These are phyloP conservation scores for Exophiala alcalophila DNA, from an alignment of 2,329 filamentous ascomycete species.

Conservation along the genomic window DNA sequence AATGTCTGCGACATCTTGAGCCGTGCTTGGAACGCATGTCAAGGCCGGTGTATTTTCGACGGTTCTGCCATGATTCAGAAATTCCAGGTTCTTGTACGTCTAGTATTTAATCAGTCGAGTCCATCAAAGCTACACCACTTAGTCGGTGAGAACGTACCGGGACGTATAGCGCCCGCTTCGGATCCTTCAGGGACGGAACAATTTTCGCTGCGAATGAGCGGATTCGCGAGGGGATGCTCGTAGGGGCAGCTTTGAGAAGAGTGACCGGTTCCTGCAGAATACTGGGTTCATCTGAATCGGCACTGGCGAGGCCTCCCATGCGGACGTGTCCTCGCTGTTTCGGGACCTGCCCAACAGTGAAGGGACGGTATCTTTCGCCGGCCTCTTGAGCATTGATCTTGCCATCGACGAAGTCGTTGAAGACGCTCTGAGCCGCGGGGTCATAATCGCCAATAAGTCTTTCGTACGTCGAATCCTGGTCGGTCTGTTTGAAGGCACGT, in stretches of 20 bases:
- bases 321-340: constrained; percentile 12
- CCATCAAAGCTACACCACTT: not conserved
- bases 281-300: constrained; percentile 14
- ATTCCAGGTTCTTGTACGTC: constrained; percentile 24
- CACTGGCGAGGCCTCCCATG: constrained; percentile 11
- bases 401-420: constrained; percentile 26
- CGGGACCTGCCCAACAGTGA: constrained; percentile 8
- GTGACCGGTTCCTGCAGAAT: constrained; percentile 15
- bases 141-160: constrained; percentile 11
- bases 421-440: constrained; percentile 18
- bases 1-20: constrained; percentile 24
- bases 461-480: constrained; percentile 23
- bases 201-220: constrained; percentile 16
- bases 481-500: constrained; percentile 21
- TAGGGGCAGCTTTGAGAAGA: constrained; percentile 17
- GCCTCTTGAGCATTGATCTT: constrained; percentile 24
- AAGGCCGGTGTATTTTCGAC: constrained; percentile 18
- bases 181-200: constrained; percentile 16
- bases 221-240: constrained; percentile 24
- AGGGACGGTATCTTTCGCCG: constrained; percentile 16
- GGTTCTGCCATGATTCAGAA: constrained; percentile 22
- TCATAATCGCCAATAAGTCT: constrained; percentile 23
- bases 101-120: constrained; percentile 4
- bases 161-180: constrained; percentile 21
- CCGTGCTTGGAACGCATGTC: constrained; percentile 24